Conservation (phyloP, 805 yeast species). For the Novakomyces olei region DNA sequence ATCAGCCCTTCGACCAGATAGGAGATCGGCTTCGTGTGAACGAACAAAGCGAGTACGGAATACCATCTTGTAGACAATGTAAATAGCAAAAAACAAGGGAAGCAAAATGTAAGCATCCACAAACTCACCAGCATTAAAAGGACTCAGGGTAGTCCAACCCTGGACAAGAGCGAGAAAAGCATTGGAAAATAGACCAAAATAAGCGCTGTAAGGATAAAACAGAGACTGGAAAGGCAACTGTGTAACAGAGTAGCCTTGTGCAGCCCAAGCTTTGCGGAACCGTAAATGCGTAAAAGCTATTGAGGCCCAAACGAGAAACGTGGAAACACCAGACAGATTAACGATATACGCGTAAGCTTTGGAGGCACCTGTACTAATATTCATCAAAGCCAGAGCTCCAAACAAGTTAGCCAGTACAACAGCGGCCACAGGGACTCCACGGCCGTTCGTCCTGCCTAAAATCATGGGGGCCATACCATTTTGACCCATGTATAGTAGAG, state of each 20-base stretch:
- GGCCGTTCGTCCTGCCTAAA: conserved; percentile 45
- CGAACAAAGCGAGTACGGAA: conserved; percentile 22
- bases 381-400: conserved; percentile 37
- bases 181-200: conserved; percentile 28
- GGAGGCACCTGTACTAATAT: conserved; percentile 31
- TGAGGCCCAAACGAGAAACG: conserved; percentile 45
- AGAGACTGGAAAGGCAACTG: conserved; percentile 33
- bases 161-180: conserved; percentile 35
- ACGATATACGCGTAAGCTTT: conserved; percentile 38
- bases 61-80: conserved; percentile 18
- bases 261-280: conserved; percentile 28
- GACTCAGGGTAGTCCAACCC: conserved; percentile 43
- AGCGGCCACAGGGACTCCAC: conserved; percentile 56
- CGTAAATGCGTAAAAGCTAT: conserved; percentile 34
- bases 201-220: conserved; percentile 31
- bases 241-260: conserved; percentile 20
- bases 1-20: conserved; percentile 9
- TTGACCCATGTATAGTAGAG: conserved; percentile 38
- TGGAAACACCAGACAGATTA: conserved; percentile 42
- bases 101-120: conserved; percentile 42
- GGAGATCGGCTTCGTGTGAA: conserved; percentile 21
- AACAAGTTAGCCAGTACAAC: conserved; percentile 22
- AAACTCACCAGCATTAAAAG: conserved; percentile 33
- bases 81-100: conserved; percentile 30
- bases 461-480: conserved; percentile 40